Base-by-base conservation (phyloP, 2,329 filamentous ascomycete species). In the Trichoderma atrobrunneum region DNA sequence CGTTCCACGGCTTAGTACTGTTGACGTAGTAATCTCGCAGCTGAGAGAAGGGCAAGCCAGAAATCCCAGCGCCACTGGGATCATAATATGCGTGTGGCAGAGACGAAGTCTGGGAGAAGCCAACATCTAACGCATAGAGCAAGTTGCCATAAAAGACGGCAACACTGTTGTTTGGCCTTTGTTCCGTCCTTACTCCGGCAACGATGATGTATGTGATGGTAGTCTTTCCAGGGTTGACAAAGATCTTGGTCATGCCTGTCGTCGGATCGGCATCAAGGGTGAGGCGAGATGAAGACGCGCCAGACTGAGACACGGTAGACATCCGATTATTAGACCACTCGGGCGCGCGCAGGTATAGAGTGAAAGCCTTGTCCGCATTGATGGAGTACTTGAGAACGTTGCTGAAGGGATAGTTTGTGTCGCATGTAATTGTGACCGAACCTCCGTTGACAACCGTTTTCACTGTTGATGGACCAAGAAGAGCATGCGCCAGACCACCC, bases 401-500 rank as follows among this genome's bases (percentile, higher is more conserved):
- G 76, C 77, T 28, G 70, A 80, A 77, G 26, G 78, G 87, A 76
- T 89, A 89, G 64, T 81, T 80, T 0, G 87, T 89, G 28, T 83
- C 77, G 74, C 85, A 86, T 12, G 76, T 75, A 12, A 88, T 79
- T 1, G 76, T 81, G 10, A 87, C 82, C 6, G 56, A 57, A 21
- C 72, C 73, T 12, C 73, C 74, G 24, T 75, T 75, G 11, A 86
- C 76, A 6, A 76, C 79, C 4, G 84, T 84, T 3, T 76, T 78
- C 7, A 85, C 81, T 0, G 76, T 79, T 3, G 80, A 82, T 1
- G 87, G 87, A 8, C 82, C 79, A 3, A 89, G 83, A 2, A 89
- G 78, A 0, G 82, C 82, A 76, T 89, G 87, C 1, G 82, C 85
- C 16, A 89, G 75, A 3, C 84, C 85, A n/a, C 80, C 79, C 3